Base-by-base conservation (phyloP, 306 rosid genomes). In the Argentina anserina region DNA sequence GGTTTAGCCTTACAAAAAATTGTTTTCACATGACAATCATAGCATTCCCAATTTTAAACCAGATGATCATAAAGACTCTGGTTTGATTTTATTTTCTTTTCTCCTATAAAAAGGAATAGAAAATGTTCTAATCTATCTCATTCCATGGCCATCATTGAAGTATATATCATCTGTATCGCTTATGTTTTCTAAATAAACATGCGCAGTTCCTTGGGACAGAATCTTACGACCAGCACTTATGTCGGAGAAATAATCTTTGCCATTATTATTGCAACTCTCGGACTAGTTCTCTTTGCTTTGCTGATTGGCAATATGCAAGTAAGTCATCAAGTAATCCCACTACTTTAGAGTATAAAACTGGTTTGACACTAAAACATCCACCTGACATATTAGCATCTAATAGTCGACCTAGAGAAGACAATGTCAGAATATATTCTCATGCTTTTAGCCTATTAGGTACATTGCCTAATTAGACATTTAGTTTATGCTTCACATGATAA, bases 281-380 rank as follows among this genome's bases (percentile, higher is more conserved):
- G 96, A 55, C 73, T 91, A 80, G 96, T 94, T 75, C 97, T 94
- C 70, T 94, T 94, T 56, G 97, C 87, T 10, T 78, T 91, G 84
- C 88, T 94, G 46, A 91, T 94, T 33, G 99, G 99, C 73, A 94
- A 94, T 73, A 91, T 94, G 97, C 99, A 94, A 84, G 99, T 89
- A 77, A 88, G 80, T 65, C 69, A 42, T 33, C 23, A n/a, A 46
- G 42, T 33, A 25, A 20, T 72, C 62, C 47, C 47, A 21, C 3
- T 17, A 20, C 40, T 39, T 18, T 8, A 42, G n/a, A n/a, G n/a
- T n/a, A n/a, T n/a, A n/a, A n/a, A 10, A 29, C 5, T 60, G 26
- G 37, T 6, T 73, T 18, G 53, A 18, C 23, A 47, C 23, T 17
- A 43, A 43, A 15, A 26, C 59, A 60, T 59, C 7, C 26, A 7